Evolutionary conservation across 2,329 filamentous ascomycete species (phyloP), one percentile per base, ranked within the genome.

Genomic region (Zymoseptoria passerinii): DNA sequence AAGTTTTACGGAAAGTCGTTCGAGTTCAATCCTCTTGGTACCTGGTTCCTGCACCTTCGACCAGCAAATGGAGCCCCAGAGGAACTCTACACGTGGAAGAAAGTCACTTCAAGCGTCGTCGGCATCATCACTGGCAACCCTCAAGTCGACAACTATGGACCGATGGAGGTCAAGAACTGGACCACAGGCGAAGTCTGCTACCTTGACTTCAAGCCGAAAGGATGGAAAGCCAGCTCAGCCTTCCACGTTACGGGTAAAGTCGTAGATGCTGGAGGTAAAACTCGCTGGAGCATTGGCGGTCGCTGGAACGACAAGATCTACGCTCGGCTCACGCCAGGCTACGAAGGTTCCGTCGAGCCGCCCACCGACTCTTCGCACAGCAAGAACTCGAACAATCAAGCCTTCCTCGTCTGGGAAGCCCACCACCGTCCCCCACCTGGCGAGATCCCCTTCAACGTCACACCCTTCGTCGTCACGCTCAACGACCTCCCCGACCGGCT

Each of bases 1-100:
- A 96, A 96, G 73, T 99, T 99, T 72, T 95, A 96, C 70, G 94
- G 94, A 66, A 95, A 92, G 71, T 96, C 92, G 0, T 97, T 99
- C 71, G 94, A 99, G 67, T 91, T 97, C 74, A 95, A 96, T 69
- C 92, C 90, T 3, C 82, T 97, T 8, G 94, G 94, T 35, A 99
- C 94, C 7, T 99, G 94, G 94, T 99, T 97, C 77, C 77, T 97
- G 60, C 89, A 83, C 69, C 79, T 99, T 28, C 86, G 90, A 1
- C 90, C 92, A 0, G 82, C 81, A 0, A 79, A 83, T 2, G 90
- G 88, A 3, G 87, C 85, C 8, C 61, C 65, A 13, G 69, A 73
- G 55, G 94, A 99, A 66, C 78, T 96, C 1, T 99, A 95, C 75
- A 96, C 92, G 0, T 99, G 94, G 94, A 97, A 96, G 76, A 99